These are phyloP conservation scores for Adansonia grandidieri DNA, from an alignment of 441 rosid genomes.

Conservation along the genomic window DNA sequence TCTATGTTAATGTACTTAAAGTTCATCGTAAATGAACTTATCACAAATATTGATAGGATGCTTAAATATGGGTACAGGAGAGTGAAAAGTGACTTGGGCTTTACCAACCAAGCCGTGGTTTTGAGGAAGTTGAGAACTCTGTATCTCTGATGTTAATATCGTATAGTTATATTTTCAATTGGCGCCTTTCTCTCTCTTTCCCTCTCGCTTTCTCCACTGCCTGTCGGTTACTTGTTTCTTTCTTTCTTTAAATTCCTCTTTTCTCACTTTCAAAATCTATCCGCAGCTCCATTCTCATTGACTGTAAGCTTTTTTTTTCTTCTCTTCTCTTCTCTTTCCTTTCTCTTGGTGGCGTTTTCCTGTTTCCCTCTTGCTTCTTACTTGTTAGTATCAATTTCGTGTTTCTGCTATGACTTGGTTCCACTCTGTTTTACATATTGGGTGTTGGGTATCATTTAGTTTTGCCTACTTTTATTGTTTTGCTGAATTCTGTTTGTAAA, in stretches of 20 bases:
- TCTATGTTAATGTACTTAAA: no score
- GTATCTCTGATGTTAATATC: no score
- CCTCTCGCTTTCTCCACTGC: background rate
- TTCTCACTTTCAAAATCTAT: background rate
- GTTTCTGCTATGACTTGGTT: constrained; percentile 10
- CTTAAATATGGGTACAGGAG: no score
- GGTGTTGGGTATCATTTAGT: background rate
- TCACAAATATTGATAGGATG: no score
- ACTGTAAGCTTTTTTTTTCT: background rate
- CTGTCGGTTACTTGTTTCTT: constrained; percentile 24
- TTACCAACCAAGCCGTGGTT: no score
- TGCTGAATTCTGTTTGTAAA: constrained; percentile 6
- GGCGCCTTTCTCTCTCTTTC: constrained; percentile 12
- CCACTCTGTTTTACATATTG: background rate
- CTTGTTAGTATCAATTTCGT: background rate
- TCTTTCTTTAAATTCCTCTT: background rate
- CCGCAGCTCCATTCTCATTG: background rate
- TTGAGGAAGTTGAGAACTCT: no score
- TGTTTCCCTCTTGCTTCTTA: background rate
- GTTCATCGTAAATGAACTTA: no score
- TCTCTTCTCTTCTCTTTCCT: background rate
- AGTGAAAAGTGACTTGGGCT: no score
- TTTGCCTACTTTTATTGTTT: background rate
- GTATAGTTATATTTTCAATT: no score
- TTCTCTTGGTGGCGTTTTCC: background rate